These are phyloP conservation scores for Omphalotus guepiniiformis DNA, from an alignment of 768 basidiomycete species.

Conservation along the genomic window DNA sequence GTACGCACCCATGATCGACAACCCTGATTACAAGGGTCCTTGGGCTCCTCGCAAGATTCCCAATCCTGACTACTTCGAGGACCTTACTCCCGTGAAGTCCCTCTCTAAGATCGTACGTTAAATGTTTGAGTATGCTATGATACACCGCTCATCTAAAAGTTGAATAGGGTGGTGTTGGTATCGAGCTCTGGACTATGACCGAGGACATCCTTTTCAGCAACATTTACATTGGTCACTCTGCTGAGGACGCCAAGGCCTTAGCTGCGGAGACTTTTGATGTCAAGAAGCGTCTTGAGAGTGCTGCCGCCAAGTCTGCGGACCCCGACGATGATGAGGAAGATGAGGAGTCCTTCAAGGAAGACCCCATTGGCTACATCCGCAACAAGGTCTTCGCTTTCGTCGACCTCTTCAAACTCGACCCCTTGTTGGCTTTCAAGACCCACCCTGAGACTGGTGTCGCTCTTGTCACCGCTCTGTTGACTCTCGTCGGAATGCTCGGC, in stretches of 20 bases:
- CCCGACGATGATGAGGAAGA: conserved; percentile 45
- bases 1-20: conserved; percentile 91
- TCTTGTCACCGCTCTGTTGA: conserved; percentile 68
- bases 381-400: conserved; percentile 76
- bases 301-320: conserved; percentile 49
- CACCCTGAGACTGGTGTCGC: conserved; percentile 86
- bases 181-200: conserved; percentile 99
- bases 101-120: conserved; percentile 76
- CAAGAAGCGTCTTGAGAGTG: conserved; percentile 82
- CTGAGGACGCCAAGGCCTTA: conserved; percentile 77
- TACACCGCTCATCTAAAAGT: conserved; percentile 6
- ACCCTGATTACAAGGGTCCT: conserved; percentile 94
- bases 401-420: conserved; percentile 70
- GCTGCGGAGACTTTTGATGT: conserved; percentile 87
- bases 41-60: conserved; percentile 90
- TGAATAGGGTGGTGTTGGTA: conserved; percentile 82
- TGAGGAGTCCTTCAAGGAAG: conserved; percentile 55
- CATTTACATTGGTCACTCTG: conserved; percentile 90
- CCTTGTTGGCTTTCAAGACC: conserved; percentile 76
- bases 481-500: conserved; percentile 82
- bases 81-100: conserved; percentile 72
- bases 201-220: conserved; percentile 92
- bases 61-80: conserved; percentile 92
- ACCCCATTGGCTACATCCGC: conserved; percentile 80
- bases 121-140: neutral